phyloP scores from a whole-genome alignment of 768 basidiomycete genomes.

The Mycena chlorophos region DNA sequence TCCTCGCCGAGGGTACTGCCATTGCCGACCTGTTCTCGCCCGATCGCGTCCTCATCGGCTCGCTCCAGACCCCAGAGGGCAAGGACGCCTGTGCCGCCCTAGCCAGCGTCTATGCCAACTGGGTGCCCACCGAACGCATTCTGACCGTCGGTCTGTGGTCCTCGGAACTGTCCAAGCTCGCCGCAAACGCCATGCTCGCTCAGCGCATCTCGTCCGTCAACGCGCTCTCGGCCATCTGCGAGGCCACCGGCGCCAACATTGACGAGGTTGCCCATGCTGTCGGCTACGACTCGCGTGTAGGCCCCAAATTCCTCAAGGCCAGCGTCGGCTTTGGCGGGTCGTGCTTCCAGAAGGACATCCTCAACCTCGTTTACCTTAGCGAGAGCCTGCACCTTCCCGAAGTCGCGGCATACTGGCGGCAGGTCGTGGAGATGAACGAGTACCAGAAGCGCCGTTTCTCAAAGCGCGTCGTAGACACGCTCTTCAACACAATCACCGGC shows the following conservation, averaged over 20 bases:
- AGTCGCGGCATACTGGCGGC: constrained; percentile 96
- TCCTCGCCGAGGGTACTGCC: constrained; percentile 97
- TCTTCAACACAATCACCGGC: constrained; percentile 97
- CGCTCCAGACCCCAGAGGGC: constrained; percentile 87
- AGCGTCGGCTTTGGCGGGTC: constrained; percentile 97
- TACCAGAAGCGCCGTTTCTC: constrained; percentile 97
- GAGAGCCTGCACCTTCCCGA: constrained; percentile 94
- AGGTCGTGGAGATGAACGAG: constrained; percentile 98
- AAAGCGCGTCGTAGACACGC: constrained; percentile 91
- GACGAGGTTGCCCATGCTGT: constrained; percentile 96
- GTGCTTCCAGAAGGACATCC: constrained; percentile 99
- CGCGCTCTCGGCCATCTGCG: constrained; percentile 97
- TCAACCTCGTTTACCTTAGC: constrained; percentile 96
- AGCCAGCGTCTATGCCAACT: constrained; percentile 85
- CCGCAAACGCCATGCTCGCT: constrained; percentile 98
- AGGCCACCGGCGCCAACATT: constrained; percentile 97
- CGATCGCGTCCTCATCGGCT: constrained; percentile 97
- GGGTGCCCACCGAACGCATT: constrained; percentile 85
- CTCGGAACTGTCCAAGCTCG: constrained; percentile 96
- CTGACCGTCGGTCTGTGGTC: constrained; percentile 98
- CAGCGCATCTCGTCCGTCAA: constrained; percentile 99
- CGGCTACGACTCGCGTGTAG: constrained; percentile 90
- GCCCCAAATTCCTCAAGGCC: constrained; percentile 93
- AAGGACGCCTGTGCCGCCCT: constrained; percentile 77
- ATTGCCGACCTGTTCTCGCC: constrained; percentile 85